Percentiles rank a stretch among this genome's conserved stretches.
These are phyloP conservation scores for Nigrospora oryzae DNA, from an alignment of 2,329 filamentous ascomycete genomes.

Conservation along the genomic window DNA sequence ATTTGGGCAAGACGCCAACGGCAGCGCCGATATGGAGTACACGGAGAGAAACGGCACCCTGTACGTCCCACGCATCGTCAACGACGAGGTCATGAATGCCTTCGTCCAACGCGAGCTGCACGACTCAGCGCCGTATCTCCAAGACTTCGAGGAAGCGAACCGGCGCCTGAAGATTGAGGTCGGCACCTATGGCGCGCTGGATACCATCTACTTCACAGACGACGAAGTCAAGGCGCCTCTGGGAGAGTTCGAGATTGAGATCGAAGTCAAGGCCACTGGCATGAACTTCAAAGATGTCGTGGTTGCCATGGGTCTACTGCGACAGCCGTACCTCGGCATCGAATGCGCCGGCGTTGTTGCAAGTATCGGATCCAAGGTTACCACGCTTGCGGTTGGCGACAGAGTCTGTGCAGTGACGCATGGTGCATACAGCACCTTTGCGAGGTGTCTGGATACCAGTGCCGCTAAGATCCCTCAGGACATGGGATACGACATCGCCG, in stretches of 20 bases:
- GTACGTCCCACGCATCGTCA: constrained; percentile 11
- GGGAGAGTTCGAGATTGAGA: constrained; percentile 23
- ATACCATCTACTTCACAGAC: constrained; percentile 10
- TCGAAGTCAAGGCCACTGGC: constrained; percentile 17
- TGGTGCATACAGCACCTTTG: constrained; percentile 19
- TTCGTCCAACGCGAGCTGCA: constrained; percentile 11
- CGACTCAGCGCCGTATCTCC: constrained; percentile 10
- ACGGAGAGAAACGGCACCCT: constrained; percentile 12
- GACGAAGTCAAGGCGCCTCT: constrained; percentile 8
- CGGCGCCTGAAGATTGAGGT: constrained; percentile 7
- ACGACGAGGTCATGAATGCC: constrained; percentile 13
- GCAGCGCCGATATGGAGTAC: constrained; percentile 10
- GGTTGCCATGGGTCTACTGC: constrained; percentile 16
- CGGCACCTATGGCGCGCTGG: constrained; percentile 5
- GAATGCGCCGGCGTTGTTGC: constrained; percentile 18
- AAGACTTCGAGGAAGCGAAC: constrained; percentile 6
- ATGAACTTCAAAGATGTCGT: constrained; percentile 20
- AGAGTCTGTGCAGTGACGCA: constrained; percentile 27
- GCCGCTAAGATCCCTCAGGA: constrained; percentile 16
- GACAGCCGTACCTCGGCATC: constrained; percentile 15
- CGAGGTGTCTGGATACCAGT: constrained; percentile 16
- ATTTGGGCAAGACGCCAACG: constrained; percentile 7
- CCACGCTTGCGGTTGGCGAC: constrained; percentile 16
- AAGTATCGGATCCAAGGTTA: constrained; percentile 10
- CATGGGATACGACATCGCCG: constrained; percentile 11